Conservation (phyloP, 495 filamentous ascomycete species). For the Aspergillus nidulans region DNA sequence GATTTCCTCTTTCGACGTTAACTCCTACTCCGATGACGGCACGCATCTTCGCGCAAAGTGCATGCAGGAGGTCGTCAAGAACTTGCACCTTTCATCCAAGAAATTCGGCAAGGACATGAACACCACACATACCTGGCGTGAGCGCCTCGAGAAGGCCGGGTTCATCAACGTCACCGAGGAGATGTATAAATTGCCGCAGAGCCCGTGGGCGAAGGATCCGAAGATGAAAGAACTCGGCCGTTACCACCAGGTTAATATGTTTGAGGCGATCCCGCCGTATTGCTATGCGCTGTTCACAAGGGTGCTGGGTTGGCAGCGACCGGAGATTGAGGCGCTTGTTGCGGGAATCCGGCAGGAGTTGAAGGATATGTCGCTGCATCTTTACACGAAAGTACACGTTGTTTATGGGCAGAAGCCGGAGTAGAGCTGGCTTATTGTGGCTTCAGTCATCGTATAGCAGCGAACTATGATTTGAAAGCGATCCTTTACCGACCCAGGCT, state of each 20-base stretch:
- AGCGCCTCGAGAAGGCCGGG: conserved; percentile 46
- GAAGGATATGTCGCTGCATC: conserved; percentile 45
- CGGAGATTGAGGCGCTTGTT: conserved; percentile 51
- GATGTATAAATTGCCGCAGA: conserved; percentile 40
- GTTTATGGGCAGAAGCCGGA: conserved; percentile 38
- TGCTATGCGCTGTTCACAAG: conserved; percentile 51
- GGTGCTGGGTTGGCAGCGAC: conserved; percentile 47
- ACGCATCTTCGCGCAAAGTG: conserved; percentile 36
- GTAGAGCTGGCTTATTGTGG: background rate
- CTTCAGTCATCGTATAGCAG: too few species aligned
- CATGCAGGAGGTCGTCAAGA: conserved; percentile 31
- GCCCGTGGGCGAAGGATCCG: conserved; percentile 50
- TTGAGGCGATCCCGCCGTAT: conserved; percentile 46
- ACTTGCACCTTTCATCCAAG: conserved; percentile 25
- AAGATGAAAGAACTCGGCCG: conserved; percentile 47
- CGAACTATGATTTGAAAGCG: too few species aligned
- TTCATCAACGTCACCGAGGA: conserved; percentile 51
- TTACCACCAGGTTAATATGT: conserved; percentile 44
- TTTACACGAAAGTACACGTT: conserved; percentile 34
- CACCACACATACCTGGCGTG: conserved; percentile 36
- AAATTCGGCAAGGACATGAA: conserved; percentile 37
- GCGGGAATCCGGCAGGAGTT: conserved; percentile 51
- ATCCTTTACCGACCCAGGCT: too few species aligned
- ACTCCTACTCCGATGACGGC: conserved; percentile 50
- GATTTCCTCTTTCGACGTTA: conserved; percentile 51